Evolutionary conservation across 805 yeast species (phyloP).

Genomic region (Wickerhamiella brachini): DNA sequence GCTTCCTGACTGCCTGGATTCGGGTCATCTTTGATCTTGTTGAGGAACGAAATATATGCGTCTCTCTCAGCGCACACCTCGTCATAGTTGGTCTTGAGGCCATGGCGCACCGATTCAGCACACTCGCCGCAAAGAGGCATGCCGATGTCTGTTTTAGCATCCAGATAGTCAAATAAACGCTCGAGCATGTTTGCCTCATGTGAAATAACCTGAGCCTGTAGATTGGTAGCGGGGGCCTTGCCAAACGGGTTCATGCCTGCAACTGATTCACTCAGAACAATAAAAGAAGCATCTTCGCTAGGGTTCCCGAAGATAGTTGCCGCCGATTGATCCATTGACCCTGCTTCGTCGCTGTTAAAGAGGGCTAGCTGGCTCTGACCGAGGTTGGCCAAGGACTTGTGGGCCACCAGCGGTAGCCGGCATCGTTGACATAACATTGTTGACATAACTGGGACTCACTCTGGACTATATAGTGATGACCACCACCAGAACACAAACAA

Average conservation of each 20-base stretch:
- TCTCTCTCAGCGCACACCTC: slow-evolving; percentile 67
- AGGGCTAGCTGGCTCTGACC: slow-evolving; percentile 43
- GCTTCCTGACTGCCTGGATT: slow-evolving; percentile 34
- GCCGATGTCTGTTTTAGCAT: slow-evolving; percentile 61
- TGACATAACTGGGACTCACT: not conserved
- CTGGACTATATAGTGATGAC: too few relatives aligned
- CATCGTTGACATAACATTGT: slow-evolving; percentile 44
- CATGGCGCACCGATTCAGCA: slow-evolving; percentile 48
- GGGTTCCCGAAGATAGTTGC: slow-evolving; percentile 2
- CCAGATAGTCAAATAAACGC: slow-evolving; percentile 56
- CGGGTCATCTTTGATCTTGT: slow-evolving; percentile 47
- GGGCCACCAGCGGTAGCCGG: slow-evolving; percentile 41
- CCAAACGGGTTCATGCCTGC: slow-evolving; percentile 15
- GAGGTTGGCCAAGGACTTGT: slow-evolving; percentile 39
- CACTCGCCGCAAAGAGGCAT: slow-evolving; percentile 86
- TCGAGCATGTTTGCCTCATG: slow-evolving; percentile 28
- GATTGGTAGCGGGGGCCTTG: slow-evolving; percentile 3
- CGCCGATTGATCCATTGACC: not conserved
- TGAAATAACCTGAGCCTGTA: not conserved
- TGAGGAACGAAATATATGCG: slow-evolving; percentile 56
- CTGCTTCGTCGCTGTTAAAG: slow-evolving; percentile 28
- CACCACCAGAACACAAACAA: too few relatives aligned
- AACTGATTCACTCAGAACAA: slow-evolving; percentile 15
- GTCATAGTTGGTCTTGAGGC: slow-evolving; percentile 56
- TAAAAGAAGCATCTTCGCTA: slow-evolving; percentile 15